Evolutionary conservation across 2,329 filamentous ascomycete genomes (phyloP), one percentile per base, ranked within the genome.

Genomic region (Thelonectria discophora): DNA sequence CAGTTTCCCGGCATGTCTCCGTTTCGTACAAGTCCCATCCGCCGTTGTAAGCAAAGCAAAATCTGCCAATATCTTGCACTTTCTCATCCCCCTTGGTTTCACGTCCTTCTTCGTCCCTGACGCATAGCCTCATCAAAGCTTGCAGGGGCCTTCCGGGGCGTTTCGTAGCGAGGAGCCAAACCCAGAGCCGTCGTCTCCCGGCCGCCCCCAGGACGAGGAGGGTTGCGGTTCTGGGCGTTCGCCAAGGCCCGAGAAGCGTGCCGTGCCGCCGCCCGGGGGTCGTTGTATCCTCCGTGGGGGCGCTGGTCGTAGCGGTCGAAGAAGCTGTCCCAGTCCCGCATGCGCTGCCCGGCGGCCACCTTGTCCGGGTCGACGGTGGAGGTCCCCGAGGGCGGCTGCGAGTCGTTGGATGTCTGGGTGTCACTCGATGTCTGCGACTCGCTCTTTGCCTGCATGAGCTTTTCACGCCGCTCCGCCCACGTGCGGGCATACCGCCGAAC

Each of bases 301-400:
- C 32, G 52, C 48, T 72, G 70, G 39, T 72, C 70, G 47, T 71
- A 72, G 2, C 70, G 70, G 20, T 68, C 69, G 64, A 70, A 72
- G 46, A 72, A 68, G 43, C 63, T 17, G 12, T 69, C 58, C 70
- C 69, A 72, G 59, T 68, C 69, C n/a, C 43, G 46, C n/a, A 60
- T 61, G 12, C 63, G 63, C 48, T 72, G 61, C 3, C 55, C 61
- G 12, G 69, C 42, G 13, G 50, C 53, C 15, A 48, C 47, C 9
- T 69, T 50, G 24, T 72, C 69, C 13, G 62, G 60, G 12, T 62
- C 47, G 21, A 65, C 56, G 12, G 39, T 32, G 6, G 42, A 53
- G 45, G n/a, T 24, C 17, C 9, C 53, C 48, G 40, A 34, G 56
- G 45, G 40, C 11, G 21, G 21, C 21, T 3, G 21, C 21, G 21